Evolutionary conservation across 2,329 filamentous ascomycete genomes (phyloP).

Genomic region (Gremmenia infestans): DNA sequence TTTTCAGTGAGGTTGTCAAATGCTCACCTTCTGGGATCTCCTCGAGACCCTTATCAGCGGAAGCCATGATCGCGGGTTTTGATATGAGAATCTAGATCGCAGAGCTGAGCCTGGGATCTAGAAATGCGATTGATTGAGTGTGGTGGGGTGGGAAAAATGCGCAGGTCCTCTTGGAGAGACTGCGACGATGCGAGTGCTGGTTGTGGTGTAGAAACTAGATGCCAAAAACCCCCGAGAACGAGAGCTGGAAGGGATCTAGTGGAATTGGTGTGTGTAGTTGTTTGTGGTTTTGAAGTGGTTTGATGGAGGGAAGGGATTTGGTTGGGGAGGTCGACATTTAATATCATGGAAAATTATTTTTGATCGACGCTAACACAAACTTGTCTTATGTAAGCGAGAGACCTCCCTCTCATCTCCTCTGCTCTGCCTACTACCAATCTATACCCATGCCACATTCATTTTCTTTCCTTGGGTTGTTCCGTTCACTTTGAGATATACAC

Average conservation of each 20-base stretch:
- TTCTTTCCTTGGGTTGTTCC: too few species aligned
- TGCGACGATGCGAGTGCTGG: constrained; percentile 23
- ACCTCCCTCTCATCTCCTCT: too few species aligned
- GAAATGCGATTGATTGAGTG: constrained; percentile 27
- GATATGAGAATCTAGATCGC: constrained; percentile 60
- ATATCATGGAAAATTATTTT: constrained; percentile 12
- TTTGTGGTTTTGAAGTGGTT: constrained; percentile 18
- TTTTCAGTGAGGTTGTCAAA: constrained; percentile 10
- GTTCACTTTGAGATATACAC: too few species aligned
- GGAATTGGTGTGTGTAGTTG: constrained; percentile 10
- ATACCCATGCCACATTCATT: too few species aligned
- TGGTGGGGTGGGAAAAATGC: constrained; percentile 26
- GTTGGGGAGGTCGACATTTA: not conserved
- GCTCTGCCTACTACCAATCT: too few species aligned
- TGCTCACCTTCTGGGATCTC: constrained; percentile 88
- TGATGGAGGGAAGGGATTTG: constrained; percentile 12
- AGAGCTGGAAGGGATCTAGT: constrained; percentile 33
- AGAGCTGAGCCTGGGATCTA: constrained; percentile 74
- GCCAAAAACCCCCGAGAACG: constrained; percentile 40
- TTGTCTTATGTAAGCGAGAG: not conserved
- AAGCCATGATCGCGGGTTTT: constrained; percentile 88
- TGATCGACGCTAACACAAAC: not conserved
- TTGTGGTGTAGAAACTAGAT: constrained; percentile 41
- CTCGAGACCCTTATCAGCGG: constrained; percentile 91
- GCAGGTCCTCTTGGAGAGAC: constrained; percentile 30